These are phyloP conservation scores for Aspergillus cristatus DNA, from an alignment of 495 filamentous ascomycete genomes.

Conservation along the genomic window DNA sequence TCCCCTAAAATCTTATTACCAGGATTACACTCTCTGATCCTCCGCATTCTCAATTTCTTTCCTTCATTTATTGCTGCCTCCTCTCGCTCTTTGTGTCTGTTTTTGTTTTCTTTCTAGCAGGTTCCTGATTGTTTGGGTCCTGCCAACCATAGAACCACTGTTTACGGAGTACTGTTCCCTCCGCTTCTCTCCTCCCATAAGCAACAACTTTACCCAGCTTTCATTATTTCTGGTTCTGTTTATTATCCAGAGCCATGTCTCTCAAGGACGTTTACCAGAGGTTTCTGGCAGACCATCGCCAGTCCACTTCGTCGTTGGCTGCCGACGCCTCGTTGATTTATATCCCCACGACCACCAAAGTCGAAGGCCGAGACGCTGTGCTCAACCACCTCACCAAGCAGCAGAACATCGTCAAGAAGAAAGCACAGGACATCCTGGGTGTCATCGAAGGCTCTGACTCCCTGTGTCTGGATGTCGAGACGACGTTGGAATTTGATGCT, in stretches of 20 bases:
- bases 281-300: slow-evolving; percentile 63
- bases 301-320: slow-evolving; percentile 46
- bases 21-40: too few relatives aligned
- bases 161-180: too few relatives aligned
- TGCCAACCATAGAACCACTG: too few relatives aligned
- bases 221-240: slow-evolving; percentile 5
- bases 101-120: not conserved
- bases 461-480: slow-evolving; percentile 70
- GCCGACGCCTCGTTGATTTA: slow-evolving; percentile 74
- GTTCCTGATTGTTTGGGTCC: not conserved
- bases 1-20: too few relatives aligned
- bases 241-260: slow-evolving; percentile 40
- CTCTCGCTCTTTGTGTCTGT: not conserved
- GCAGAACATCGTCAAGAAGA: slow-evolving; percentile 60
- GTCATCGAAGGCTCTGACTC: slow-evolving; percentile 60
- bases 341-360: slow-evolving; percentile 75
- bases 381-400: slow-evolving; percentile 66
- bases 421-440: slow-evolving; percentile 62
- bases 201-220: not conserved
- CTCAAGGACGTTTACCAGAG: slow-evolving; percentile 63
- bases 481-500: slow-evolving; percentile 68
- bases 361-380: slow-evolving; percentile 60
- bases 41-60: too few relatives aligned
- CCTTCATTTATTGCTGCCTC: too few relatives aligned
- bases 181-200: slow-evolving; percentile 2